Base-by-base conservation (phyloP, 2,329 filamentous ascomycete genomes). In the Talaromyces sp. region DNA sequence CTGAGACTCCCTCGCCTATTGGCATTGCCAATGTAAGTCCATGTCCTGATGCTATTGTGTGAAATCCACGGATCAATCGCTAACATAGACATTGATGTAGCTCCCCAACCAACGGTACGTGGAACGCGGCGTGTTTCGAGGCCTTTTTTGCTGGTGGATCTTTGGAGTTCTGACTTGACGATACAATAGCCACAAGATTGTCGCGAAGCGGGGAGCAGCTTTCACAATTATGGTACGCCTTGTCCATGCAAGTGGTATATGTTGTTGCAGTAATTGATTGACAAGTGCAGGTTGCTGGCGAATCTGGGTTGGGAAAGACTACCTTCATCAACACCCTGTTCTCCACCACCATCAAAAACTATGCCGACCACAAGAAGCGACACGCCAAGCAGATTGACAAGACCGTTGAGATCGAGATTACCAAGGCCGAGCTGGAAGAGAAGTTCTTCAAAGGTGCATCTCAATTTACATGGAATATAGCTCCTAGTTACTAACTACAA, bases 311-410 rank as follows among this genome's bases (percentile, higher is more conserved):
- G 71, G 95, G 95, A 84, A 99, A 99, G 87, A 99, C 96, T 30
- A 99, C 95, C 73, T 99, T 99, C 82, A 98, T 99, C 88, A 99
- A 99, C 88, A 99, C 95, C 64, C 89, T 99, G 65, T 99, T 99
- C 86, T 99, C 95, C 66, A 99, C 96, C 69, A 99, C 95, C 72
- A 99, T 99, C 87, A 99, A 99, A 87, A 99, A 98, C 87, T 99
- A 99, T 80, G 95, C 95, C 86, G 95, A 99, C 81, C 94, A 99
- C 87, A 96, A 96, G 86, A 91, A 92, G 81, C 91, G 95, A 76
- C 95, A 99, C 81, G 91, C 95, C 82, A 99, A 99, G 88, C 95
- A 99, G 84, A 87, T 98, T 70, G 95, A 99, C 84, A 98, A 98
- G 87, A 99, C 95, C 10, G 95, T 99, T 68, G 96, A 99, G 84